Evolutionary conservation across 345 rosid species (phyloP).

Genomic region (Eucalyptus decipiens): DNA sequence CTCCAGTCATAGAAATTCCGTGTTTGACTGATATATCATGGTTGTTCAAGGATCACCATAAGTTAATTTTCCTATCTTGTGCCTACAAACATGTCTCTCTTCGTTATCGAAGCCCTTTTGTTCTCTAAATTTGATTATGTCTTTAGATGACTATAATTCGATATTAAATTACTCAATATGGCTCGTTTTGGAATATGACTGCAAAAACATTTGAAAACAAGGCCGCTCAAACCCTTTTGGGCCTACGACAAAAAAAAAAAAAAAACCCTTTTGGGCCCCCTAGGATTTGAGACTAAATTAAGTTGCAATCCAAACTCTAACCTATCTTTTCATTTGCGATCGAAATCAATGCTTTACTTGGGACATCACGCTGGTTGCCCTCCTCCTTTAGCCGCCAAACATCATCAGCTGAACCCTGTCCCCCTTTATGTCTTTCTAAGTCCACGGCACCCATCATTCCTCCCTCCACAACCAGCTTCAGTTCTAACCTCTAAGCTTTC

Average conservation of each 20-base stretch:
- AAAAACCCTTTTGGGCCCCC: neutral
- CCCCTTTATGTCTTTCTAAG: neutral
- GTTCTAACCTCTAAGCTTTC: neutral
- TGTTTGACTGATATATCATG: neutral
- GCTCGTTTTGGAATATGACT: neutral
- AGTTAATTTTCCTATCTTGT: neutral
- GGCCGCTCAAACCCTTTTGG: neutral
- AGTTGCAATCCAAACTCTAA: neutral
- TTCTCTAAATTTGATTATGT: neutral
- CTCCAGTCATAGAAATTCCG: neutral
- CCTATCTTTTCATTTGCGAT: neutral
- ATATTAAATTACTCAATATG: neutral
- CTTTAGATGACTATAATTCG: neutral
- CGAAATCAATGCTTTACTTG: neutral
- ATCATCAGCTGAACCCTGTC: constrained; percentile 3
- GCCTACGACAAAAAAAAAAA: no score
- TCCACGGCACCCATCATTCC: neutral
- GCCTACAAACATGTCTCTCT: neutral
- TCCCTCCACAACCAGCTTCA: neutral
- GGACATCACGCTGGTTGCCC: neutral
- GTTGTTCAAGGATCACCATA: neutral
- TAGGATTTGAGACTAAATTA: neutral
- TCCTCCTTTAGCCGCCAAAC: constrained; percentile 16
- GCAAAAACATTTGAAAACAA: neutral
- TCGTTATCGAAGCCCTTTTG: neutral